phyloP scores from a whole-genome alignment of 2,329 filamentous ascomycete species.

The Fusarium pseudoanthophilum region DNA sequence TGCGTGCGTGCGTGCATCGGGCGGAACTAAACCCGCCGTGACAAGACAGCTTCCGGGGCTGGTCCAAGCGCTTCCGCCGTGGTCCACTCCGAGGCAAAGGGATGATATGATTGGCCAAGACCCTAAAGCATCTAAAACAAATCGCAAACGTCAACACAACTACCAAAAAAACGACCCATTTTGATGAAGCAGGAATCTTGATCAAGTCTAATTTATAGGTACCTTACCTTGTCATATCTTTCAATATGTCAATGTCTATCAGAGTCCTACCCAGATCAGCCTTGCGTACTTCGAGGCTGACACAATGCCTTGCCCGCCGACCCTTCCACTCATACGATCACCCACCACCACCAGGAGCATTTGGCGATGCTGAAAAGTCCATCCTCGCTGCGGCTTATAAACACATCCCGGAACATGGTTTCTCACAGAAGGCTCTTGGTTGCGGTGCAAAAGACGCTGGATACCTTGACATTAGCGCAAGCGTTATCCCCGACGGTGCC shows the following conservation, averaged over 20 bases:
- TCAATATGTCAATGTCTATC: slow-evolving; percentile 28
- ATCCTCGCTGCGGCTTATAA: slow-evolving; percentile 85
- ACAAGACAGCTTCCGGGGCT: slow-evolving; percentile 10
- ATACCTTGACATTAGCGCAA: slow-evolving; percentile 86
- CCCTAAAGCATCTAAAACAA: slow-evolving; percentile 5
- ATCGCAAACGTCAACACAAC: slow-evolving; percentile 32
- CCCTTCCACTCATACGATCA: slow-evolving; percentile 81
- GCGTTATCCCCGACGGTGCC: slow-evolving; percentile 80
- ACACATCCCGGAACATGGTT: slow-evolving; percentile 85
- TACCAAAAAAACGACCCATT: slow-evolving; percentile 20
- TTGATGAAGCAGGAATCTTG: slow-evolving; percentile 14
- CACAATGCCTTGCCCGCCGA: slow-evolving; percentile 25
- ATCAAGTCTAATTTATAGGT: neutral
- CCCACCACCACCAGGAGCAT: slow-evolving; percentile 65
- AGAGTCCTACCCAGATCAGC: slow-evolving; percentile 31
- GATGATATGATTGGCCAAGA: slow-evolving; percentile 19
- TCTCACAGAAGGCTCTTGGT: slow-evolving; percentile 77
- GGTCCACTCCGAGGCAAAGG: slow-evolving; percentile 10
- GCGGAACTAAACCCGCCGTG: slow-evolving; percentile 8
- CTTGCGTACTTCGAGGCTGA: slow-evolving; percentile 25
- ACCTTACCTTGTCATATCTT: neutral
- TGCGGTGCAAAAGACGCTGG: slow-evolving; percentile 85
- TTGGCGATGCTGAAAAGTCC: slow-evolving; percentile 73
- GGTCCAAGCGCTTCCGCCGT: slow-evolving; percentile 26
- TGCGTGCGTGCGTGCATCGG: neutral